Base-by-base conservation (phyloP, 2,329 filamentous ascomycete species). In the Chrysoporthe austroafricana region DNA sequence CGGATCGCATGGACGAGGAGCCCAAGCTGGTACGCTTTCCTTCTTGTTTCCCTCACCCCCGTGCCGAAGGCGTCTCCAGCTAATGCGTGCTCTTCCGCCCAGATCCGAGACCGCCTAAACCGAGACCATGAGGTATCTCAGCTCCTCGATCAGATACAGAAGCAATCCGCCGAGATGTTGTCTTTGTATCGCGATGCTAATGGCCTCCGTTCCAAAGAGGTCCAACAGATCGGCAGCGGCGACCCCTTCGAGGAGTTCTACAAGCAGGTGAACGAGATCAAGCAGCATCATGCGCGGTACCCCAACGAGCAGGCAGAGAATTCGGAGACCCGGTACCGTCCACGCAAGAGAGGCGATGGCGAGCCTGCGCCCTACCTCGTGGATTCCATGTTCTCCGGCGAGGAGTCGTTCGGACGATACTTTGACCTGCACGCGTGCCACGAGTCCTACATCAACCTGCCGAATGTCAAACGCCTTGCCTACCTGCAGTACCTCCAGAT, bases 251-350 rank as follows among this genome's bases (percentile, higher is more conserved):
- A 94, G 56, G 90, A 94, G 71, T 99, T 99, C 80, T 95, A 97
- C 83, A 92, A 90, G 72, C 92, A 97, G 75, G 82, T 97, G 18
- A 84, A 87, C 67, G 88, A 90, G 36, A 91, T 97, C 74, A 96
- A 94, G 75, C 89, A 92, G 60, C 96, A 97, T 77, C 94, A 99
- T 79, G 88, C 90, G 68, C 89, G 91, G 73, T 97, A 99, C 75
- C 95, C 95, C 1, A 96, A 97, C 79, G 93, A 97, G 77, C 93
- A 92, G 42, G 92, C 97, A 60, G 96, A 99, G 79, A 97, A 98
- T 74, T 88, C 97, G 16, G 96, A 99, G 81, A 88, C 91, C 73
- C 92, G 94, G 46, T 99, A 99, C 83, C 93, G 94, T 78, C 86
- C 81, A 67, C 82, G 85, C 54, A 86, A 85, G 14, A 88, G 89